Evolutionary conservation across 2,329 filamentous ascomycete species (phyloP).

Genomic region (Trichoderma citrinoviride): DNA sequence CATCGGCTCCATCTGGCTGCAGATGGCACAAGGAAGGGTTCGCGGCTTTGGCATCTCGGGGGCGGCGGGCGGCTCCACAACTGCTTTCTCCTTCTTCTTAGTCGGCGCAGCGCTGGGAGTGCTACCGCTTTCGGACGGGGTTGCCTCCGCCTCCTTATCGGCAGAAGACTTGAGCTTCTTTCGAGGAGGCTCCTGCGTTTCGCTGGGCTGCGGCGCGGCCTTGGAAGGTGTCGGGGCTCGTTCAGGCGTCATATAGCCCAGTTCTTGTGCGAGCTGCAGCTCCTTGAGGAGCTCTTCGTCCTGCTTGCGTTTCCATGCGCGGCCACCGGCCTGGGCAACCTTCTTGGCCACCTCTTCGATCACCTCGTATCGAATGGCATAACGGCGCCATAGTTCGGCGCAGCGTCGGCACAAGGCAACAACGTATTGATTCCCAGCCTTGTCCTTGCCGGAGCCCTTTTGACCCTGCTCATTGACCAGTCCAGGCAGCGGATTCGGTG

Average conservation of each 20-base stretch:
- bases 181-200: constrained; percentile 53
- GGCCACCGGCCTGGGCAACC: constrained; percentile 72
- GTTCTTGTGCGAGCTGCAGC: constrained; percentile 62
- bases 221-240: constrained; percentile 39
- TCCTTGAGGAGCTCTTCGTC: constrained; percentile 88
- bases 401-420: constrained; percentile 87
- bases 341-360: constrained; percentile 89
- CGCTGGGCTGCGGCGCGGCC: constrained; percentile 27
- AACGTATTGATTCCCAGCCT: constrained; percentile 64
- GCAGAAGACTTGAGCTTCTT: constrained; percentile 61
- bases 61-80: constrained; percentile 53
- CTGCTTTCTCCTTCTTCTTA: constrained; percentile 61
- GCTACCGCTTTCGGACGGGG: constrained; percentile 46
- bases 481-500: constrained; percentile 70
- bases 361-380: constrained; percentile 94
- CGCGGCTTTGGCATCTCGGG: constrained; percentile 78
- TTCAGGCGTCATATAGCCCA: constrained; percentile 45
- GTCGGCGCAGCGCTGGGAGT: constrained; percentile 35
- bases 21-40: constrained; percentile 80
- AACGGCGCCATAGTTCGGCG: constrained; percentile 90
- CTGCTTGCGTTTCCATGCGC: constrained; percentile 81
- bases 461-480: constrained; percentile 62
- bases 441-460: constrained; percentile 67
- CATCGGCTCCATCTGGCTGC: constrained; percentile 67
- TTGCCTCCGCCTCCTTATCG: constrained; percentile 51